Base-by-base conservation (phyloP, 2,329 filamentous ascomycete species). In the Didymella glomerata region DNA sequence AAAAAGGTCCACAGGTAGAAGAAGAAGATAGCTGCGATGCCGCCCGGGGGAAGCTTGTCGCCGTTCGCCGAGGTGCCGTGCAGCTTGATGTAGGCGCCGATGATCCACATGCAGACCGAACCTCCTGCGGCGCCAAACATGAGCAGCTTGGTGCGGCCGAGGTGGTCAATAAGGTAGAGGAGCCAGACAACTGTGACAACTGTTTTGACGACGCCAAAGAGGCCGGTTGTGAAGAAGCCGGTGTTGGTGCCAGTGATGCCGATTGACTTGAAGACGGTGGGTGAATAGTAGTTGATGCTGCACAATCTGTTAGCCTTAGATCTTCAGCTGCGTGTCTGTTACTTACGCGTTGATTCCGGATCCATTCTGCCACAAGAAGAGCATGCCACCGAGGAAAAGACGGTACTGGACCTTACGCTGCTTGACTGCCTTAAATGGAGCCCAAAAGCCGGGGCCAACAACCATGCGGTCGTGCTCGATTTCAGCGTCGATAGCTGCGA, bases 281-380 rank as follows among this genome's bases (percentile, higher is more conserved):
- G 89, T 1, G 81, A 91, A 78, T 92, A 92, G 80, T 92, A 92
- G 79, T 90, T 88, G 54, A 88, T 71, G 20, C n/a, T n/a, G n/a
- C n/a, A n/a, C n/a, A n/a, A n/a, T n/a, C n/a, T n/a, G n/a, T n/a
- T n/a, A n/a, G n/a, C n/a, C n/a, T n/a, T n/a, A n/a, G n/a, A n/a
- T n/a, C n/a, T n/a, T n/a, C n/a, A n/a, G n/a, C n/a, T n/a, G n/a
- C n/a, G n/a, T n/a, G n/a, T n/a, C n/a, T n/a, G n/a, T n/a, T n/a
- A n/a, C n/a, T n/a, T n/a, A n/a, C n/a, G 90, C 89, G 66, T 92
- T 92, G 79, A 92, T 92, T 2, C 90, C 90, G 3, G 80, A 83
- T 48, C 88, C 88, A 68, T 94, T 94, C 76, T 94, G 91, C 83
- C 88, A 92, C 52, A 93, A 80, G 81, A 93, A 93, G 20, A 94